These are phyloP conservation scores for Penicillium sp. DNA, from an alignment of 2,329 filamentous ascomycete species.

Conservation along the genomic window DNA sequence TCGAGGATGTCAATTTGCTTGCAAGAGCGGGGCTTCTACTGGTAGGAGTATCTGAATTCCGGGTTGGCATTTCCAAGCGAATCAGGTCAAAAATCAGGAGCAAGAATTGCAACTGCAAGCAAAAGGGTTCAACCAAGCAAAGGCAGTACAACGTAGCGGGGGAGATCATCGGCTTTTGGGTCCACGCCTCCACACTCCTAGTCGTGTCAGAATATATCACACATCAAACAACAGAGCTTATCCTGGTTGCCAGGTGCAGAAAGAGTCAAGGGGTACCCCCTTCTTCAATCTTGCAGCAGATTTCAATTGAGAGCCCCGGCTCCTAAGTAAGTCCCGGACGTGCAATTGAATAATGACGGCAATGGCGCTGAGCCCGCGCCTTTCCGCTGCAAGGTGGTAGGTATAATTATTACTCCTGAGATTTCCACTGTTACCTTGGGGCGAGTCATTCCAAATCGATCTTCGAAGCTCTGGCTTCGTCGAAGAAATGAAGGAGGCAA, in stretches of 20 bases:
- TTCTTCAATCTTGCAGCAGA: neutral
- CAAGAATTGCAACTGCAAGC: constrained; percentile 3
- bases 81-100: constrained; percentile 1
- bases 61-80: constrained; percentile 8
- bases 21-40: neutral
- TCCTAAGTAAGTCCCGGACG: neutral
- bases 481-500: constrained; percentile 6
- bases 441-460: constrained; percentile 2
- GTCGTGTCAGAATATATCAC: constrained; percentile 29
- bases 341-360: constrained; percentile 1
- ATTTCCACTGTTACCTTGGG: neutral
- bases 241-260: neutral
- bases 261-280: neutral
- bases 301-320: neutral
- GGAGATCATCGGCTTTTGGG: constrained; percentile 25
- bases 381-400: constrained; percentile 12
- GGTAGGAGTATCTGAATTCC: constrained; percentile 3
- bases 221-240: constrained; percentile 10
- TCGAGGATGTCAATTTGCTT: neutral
- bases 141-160: neutral
- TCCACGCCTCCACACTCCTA: constrained; percentile 28
- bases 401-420: neutral
- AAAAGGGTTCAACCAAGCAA: constrained; percentile 12
- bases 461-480: neutral
- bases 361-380: constrained; percentile 9